Evolutionary conservation across 176 grass and related monocot species (phyloP), one percentile per base, ranked within the genome.

Genomic region (Hsuehochloa calcarea): DNA sequence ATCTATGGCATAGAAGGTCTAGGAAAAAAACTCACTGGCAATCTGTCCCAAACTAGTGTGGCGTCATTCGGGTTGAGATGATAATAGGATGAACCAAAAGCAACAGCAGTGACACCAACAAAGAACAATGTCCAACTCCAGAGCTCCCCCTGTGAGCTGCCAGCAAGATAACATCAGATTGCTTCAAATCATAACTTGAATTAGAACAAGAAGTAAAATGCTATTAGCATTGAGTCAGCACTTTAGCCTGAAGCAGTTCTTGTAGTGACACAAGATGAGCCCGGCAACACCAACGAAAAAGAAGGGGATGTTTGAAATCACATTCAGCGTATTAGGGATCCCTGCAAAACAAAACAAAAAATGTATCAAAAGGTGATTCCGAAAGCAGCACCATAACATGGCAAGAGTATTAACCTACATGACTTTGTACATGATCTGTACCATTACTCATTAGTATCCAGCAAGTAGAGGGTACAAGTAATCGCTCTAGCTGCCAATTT

Each of bases 281-380:
- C 93, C 92, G 0, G 66, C 66, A 13, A 95, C 14, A 0, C 96
- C 93, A 10, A 95, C 89, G 31, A 95, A 93, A 60, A 98, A 81
- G 88, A 98, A 98, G 8, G 96, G 96, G 72, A 98, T 89, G 50
- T 95, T 98, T 35, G 96, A 98, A 37, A 98, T 74, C 35, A 95
- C 96, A 72, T 95, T 93, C 83, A 98, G 14, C 20, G 96, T 98
- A 70, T 98, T 93, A 15, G 96, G 89, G 22, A 93, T 98, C 68
- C 91, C 96, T 98, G 93, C 13, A 56, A 89, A 73, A 86, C 5
- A 22, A 66, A 62, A 39, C 44, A 47, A 3, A 68, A 22, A 76
- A 13, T 22, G 12, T 26, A 41, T 62, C 16, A 62, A 41, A 67
- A 34, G 19, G 77, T 52, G 37, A 77, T 66, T 29, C 16, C 19